These are phyloP conservation scores for Primulina huaijiensis DNA, from an alignment of 257 asterid species.

Conservation along the genomic window DNA sequence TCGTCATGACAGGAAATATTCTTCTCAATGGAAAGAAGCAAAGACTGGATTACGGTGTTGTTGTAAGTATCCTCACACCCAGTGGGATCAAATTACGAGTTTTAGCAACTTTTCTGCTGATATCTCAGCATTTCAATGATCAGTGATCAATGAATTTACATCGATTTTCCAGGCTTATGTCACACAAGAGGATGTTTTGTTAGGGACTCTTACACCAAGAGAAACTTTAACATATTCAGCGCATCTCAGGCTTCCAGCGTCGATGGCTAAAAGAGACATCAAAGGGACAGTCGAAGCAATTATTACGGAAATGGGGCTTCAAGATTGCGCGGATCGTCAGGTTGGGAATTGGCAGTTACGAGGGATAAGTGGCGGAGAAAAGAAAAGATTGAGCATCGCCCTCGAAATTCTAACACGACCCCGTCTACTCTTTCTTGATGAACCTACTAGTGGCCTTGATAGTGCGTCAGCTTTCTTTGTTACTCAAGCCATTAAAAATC, in stretches of 20 bases:
- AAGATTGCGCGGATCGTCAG: slow-evolving; percentile 73
- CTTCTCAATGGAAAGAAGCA: slow-evolving; percentile 87
- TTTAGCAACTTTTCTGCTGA: background rate
- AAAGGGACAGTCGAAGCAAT: slow-evolving; percentile 63
- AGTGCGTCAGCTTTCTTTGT: slow-evolving; percentile 96
- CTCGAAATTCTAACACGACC: slow-evolving; percentile 84
- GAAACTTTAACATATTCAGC: slow-evolving; percentile 88
- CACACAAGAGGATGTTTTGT: slow-evolving; percentile 82
- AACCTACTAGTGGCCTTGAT: slow-evolving; percentile 93
- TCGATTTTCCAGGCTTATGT: slow-evolving; percentile 71
- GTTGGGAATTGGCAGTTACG: slow-evolving; percentile 85
- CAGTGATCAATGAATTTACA: background rate
- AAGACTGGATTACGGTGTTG: slow-evolving; percentile 70
- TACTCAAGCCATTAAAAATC: slow-evolving; percentile 74
- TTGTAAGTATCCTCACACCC: slow-evolving; percentile 51
- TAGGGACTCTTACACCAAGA: slow-evolving; percentile 85
- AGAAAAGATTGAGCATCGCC: slow-evolving; percentile 84
- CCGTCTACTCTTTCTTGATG: slow-evolving; percentile 81
- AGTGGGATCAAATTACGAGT: background rate
- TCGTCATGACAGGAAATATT: slow-evolving; percentile 80
- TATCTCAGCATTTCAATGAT: background rate
- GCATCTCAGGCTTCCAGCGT: slow-evolving; percentile 68
- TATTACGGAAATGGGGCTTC: slow-evolving; percentile 82
- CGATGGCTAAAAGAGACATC: slow-evolving; percentile 47
- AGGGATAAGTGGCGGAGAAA: slow-evolving; percentile 95